Evolutionary conservation across 2,329 filamentous ascomycete species (phyloP).

Genomic region (Didymella lethalis): DNA sequence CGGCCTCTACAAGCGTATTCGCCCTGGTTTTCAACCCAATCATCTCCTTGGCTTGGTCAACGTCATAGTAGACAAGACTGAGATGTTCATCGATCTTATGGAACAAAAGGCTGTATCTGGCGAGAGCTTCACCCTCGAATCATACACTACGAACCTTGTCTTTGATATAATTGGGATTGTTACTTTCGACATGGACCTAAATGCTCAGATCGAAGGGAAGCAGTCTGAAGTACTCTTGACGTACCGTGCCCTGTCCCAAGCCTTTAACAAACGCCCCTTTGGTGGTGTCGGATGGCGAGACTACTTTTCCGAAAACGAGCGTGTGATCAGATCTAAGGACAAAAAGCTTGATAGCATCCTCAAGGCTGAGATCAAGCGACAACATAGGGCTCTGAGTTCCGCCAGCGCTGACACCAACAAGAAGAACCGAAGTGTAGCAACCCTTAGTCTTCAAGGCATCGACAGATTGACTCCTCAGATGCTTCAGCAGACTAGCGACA

Average conservation of each 20-base stretch:
- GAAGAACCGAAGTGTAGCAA: constrained; percentile 24
- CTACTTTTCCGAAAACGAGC: constrained; percentile 29
- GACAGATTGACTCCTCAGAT: constrained; percentile 34
- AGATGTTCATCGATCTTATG: constrained; percentile 34
- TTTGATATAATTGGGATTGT: constrained; percentile 36
- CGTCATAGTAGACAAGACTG: constrained; percentile 39
- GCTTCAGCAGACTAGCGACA: constrained; percentile 42
- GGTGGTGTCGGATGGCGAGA: constrained; percentile 23
- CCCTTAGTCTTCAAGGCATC: constrained; percentile 24
- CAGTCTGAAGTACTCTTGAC: constrained; percentile 27
- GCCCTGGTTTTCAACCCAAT: constrained; percentile 25
- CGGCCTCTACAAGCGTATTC: constrained; percentile 22
- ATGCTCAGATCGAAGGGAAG: constrained; percentile 26
- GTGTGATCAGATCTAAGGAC: constrained; percentile 20
- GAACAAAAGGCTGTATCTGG: constrained; percentile 20
- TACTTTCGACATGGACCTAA: constrained; percentile 27
- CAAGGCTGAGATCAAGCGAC: constrained; percentile 24
- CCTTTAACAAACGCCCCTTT: constrained; percentile 28
- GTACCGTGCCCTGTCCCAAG: constrained; percentile 28
- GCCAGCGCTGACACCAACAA: neutral
- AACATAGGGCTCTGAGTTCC: constrained; percentile 16
- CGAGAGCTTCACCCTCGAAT: constrained; percentile 25
- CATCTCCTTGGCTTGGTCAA: constrained; percentile 26
- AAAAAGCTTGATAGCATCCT: constrained; percentile 27
- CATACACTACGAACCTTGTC: constrained; percentile 28